Percentiles rank a stretch among this genome's conserved stretches.
phyloP scores from a whole-genome alignment of 2,329 filamentous ascomycete species.

The Diaporthe nobilis region DNA sequence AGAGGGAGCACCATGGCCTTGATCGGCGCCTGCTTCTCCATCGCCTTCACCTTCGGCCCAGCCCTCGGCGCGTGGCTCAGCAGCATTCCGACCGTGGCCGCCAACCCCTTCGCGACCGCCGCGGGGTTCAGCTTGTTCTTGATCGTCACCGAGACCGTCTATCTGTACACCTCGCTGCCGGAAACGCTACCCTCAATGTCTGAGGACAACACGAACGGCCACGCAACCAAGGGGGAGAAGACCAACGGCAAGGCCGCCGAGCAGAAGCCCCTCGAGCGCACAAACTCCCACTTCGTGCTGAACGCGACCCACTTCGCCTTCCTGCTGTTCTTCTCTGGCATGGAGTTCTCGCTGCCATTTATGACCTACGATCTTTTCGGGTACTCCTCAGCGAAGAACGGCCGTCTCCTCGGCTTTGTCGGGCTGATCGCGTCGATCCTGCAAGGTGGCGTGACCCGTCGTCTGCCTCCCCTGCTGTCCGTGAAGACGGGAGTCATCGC shows the following conservation, averaged over 20 bases:
- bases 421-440: constrained; percentile 92
- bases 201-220: constrained; percentile 45
- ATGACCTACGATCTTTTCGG: constrained; percentile 96
- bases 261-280: constrained; percentile 63
- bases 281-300: constrained; percentile 86
- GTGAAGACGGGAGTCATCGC: constrained; percentile 84
- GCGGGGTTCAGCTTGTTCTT: constrained; percentile 89
- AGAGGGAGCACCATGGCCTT: constrained; percentile 95
- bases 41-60: constrained; percentile 97
- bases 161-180: constrained; percentile 86
- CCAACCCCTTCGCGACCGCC: constrained; percentile 94
- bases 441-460: constrained; percentile 91
- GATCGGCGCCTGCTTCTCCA: constrained; percentile 95
- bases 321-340: constrained; percentile 95
- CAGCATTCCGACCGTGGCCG: constrained; percentile 81
- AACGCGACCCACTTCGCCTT: constrained; percentile 92
- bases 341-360: constrained; percentile 95
- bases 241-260: constrained; percentile 47
- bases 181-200: constrained; percentile 82
- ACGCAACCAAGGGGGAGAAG: constrained; percentile 43
- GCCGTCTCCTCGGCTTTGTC: constrained; percentile 89
- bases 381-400: constrained; percentile 84
- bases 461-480: constrained; percentile 83
- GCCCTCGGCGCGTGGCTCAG: constrained; percentile 90
- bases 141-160: constrained; percentile 88